phyloP scores from a whole-genome alignment of 73 alveolate species.

The Stentor coeruleus region DNA sequence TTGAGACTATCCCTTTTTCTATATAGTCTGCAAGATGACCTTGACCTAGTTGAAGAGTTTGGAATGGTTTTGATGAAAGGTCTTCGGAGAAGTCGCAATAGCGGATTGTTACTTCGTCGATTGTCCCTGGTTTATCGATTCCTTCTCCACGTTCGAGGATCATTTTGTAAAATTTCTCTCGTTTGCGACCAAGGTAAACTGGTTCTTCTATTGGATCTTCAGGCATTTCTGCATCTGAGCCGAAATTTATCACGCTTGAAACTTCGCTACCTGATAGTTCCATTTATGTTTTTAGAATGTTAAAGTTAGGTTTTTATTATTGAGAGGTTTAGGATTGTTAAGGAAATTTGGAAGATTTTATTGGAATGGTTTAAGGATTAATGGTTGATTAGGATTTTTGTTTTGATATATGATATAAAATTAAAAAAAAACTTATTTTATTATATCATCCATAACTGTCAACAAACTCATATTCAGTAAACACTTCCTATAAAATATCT shows the following conservation, averaged over 20 bases:
- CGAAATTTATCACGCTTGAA: neutral
- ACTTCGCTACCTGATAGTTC: neutral
- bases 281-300: neutral
- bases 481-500: neutral
- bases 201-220: conserved; percentile 25
- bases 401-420: neutral
- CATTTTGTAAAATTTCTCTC: conserved; percentile 12
- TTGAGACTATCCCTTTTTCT: neutral
- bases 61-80: neutral
- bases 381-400: neutral
- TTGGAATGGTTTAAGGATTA: neutral
- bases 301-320: neutral
- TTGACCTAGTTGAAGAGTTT: neutral
- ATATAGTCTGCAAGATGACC: neutral
- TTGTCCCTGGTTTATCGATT: conserved; percentile 20
- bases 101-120: conserved; percentile 9
- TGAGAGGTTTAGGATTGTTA: neutral
- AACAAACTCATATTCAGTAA: neutral
- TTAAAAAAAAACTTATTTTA: no score
- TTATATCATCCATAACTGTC: neutral
- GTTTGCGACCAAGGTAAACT: conserved; percentile 2
- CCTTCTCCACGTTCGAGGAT: conserved; percentile 9
- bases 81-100: conserved; percentile 1
- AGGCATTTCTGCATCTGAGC: conserved; percentile 7
- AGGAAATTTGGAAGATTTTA: neutral